Percentiles rank a stretch among this genome's conserved stretches.
Evolutionary conservation across 164 flowering plant genomes (phyloP).

Genomic region (Sextonia rubra): DNA sequence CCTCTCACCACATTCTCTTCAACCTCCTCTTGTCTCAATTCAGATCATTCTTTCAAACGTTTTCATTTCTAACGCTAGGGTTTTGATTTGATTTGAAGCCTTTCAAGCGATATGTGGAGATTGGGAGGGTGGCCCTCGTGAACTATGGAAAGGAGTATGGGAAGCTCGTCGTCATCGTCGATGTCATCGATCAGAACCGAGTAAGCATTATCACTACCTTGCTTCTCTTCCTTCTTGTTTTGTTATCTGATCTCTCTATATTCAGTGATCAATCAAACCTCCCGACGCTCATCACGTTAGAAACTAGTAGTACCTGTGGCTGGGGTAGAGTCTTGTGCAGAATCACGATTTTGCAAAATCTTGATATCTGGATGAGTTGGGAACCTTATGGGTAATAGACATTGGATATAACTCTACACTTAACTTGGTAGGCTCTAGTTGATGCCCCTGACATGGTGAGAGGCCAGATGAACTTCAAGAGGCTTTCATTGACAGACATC

Average conservation of each 20-base stretch:
- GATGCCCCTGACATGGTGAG: constrained; percentile 93
- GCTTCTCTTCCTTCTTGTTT: background rate
- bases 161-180: constrained; percentile 22
- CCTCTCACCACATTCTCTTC: background rate
- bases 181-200: constrained; percentile 19
- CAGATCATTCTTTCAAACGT: background rate
- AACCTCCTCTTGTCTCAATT: background rate
- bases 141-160: constrained; percentile 23
- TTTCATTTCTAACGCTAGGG: background rate
- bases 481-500: constrained; percentile 83
- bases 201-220: background rate
- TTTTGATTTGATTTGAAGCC: constrained; percentile 11
- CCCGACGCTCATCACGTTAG: too few species aligned
- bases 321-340: too few species aligned
- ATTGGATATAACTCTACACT: too few species aligned
- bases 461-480: constrained; percentile 87
- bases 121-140: constrained; percentile 21
- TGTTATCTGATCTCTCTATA: background rate
- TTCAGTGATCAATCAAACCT: too few species aligned
- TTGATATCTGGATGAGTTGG: too few species aligned
- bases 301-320: too few species aligned
- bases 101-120: constrained; percentile 22
- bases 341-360: too few species aligned
- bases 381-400: background rate
- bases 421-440: constrained; percentile 60